Conservation (phyloP, 352 stramenopile genomes). For the Globisporangium orthogonon region DNA sequence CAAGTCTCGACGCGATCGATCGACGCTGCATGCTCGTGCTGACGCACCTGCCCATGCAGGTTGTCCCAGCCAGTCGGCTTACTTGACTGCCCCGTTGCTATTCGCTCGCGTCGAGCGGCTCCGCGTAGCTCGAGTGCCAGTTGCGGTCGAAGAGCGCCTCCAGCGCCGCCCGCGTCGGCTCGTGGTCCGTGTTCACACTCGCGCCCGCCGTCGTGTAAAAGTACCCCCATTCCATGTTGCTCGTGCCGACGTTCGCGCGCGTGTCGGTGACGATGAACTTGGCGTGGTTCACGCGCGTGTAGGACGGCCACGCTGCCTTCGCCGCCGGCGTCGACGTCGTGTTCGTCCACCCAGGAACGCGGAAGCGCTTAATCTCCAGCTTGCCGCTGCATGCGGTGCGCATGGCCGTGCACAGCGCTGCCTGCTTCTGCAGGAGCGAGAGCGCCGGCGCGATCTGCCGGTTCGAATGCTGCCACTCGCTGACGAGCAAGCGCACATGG, state of each 20-base stretch:
- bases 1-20: no score
- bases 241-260: slow-evolving; percentile 80
- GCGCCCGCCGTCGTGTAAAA: slow-evolving; percentile 80
- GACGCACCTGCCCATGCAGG: no score
- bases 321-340: slow-evolving; percentile 26
- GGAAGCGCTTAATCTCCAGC: slow-evolving; percentile 70
- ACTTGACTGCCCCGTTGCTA: background rate
- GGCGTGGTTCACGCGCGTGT: slow-evolving; percentile 78
- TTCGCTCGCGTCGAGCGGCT: slow-evolving; percentile 15
- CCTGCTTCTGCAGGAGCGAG: slow-evolving; percentile 37
- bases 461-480: slow-evolving; percentile 67
- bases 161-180: slow-evolving; percentile 39
- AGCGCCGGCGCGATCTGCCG: slow-evolving; percentile 50
- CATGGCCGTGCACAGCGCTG: slow-evolving; percentile 31
- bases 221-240: slow-evolving; percentile 86
- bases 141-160: slow-evolving; percentile 66
- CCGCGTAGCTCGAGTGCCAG: slow-evolving; percentile 66
- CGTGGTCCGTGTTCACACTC: slow-evolving; percentile 75
- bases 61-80: no score
- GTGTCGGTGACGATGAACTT: slow-evolving; percentile 82
- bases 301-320: slow-evolving; percentile 45
- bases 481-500: slow-evolving; percentile 58
- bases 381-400: slow-evolving; percentile 31
- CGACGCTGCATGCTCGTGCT: no score
- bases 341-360: slow-evolving; percentile 70